Evolutionary conservation across 257 asterid species (phyloP).

Genomic region (Paulownia fortunei): DNA sequence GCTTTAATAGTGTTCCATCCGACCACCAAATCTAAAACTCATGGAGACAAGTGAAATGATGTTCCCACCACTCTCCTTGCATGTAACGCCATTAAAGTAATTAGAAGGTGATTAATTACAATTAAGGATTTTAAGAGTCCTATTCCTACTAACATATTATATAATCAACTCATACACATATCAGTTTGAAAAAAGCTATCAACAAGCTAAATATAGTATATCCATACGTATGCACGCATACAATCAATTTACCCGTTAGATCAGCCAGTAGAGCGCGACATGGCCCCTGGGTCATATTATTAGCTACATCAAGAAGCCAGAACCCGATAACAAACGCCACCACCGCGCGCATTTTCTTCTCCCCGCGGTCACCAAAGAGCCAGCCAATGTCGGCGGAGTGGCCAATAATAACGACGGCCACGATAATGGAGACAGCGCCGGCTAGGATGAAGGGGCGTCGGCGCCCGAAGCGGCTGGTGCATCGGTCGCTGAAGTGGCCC

Average conservation of each 20-base stretch:
- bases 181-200: not conserved
- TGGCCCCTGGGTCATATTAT: slow-evolving; percentile 90
- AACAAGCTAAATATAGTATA: not conserved
- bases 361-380: slow-evolving; percentile 66
- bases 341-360: slow-evolving; percentile 58
- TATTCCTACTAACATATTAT: not conserved
- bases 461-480: slow-evolving; percentile 76
- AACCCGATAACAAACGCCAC: slow-evolving; percentile 73
- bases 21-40: not conserved
- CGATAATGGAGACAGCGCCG: slow-evolving; percentile 68
- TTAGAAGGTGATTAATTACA: not conserved
- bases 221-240: not conserved
- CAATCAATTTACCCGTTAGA: slow-evolving; percentile 61
- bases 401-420: slow-evolving; percentile 72
- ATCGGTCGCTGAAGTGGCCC: slow-evolving; percentile 76
- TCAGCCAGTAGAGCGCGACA: slow-evolving; percentile 92
- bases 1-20: not conserved
- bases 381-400: slow-evolving; percentile 81
- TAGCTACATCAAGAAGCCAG: slow-evolving; percentile 90
- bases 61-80: not conserved
- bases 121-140: not conserved
- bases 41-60: not conserved
- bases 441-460: slow-evolving; percentile 77
- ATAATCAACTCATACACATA: not conserved
- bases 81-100: not conserved